Evolutionary conservation across 2,329 filamentous ascomycete genomes (phyloP), one percentile per base, ranked within the genome.

Genomic region (Fusarium chaquense): DNA sequence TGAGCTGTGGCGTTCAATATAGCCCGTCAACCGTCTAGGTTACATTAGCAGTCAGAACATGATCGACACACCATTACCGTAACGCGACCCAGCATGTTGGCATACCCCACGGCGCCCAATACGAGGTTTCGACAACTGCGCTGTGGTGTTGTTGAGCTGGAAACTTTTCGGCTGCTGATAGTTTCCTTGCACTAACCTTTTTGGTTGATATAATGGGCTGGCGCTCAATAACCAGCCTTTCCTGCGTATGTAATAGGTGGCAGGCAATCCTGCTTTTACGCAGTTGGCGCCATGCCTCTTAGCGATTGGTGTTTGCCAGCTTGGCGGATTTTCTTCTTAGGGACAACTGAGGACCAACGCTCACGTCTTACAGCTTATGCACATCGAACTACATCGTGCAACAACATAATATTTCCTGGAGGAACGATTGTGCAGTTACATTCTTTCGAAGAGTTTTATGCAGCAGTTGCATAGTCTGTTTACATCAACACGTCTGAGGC

Each of bases 1-100:
- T 52, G 30, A 58, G 38, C 41, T 68, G 67, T 70, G 67, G 63
- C 67, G 64, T 26, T 70, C 62, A 41, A 60, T 52, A 65, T 58
- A 52, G 22, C 43, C 33, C 49, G 41, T 65, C 65, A 65, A 62
- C 50, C 64, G 47, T 68, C 35, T 36, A 69, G 26, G 67, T 71
- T 65, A 59, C 67, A 70, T 68, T 65, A 47, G 24, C 30, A 45
- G n/a, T 60, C 41, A 57, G 35, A 63, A 44, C 54, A 59, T 45
- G 59, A 71, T 70, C 59, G 56, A 33, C 67, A 58, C 64, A 56
- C 46, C 59, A 56, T 35, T 51, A 57, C 16, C 38, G 52, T 51
- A 51, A 70, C 35, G 32, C 67, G 67, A 71, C 63, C 51, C 51
- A 55, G 50, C 47, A 68, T 71, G 53, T 47, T 53, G 67, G 46